phyloP scores from a whole-genome alignment of 352 stramenopile genomes.

The Nothophytophthora sp. region DNA sequence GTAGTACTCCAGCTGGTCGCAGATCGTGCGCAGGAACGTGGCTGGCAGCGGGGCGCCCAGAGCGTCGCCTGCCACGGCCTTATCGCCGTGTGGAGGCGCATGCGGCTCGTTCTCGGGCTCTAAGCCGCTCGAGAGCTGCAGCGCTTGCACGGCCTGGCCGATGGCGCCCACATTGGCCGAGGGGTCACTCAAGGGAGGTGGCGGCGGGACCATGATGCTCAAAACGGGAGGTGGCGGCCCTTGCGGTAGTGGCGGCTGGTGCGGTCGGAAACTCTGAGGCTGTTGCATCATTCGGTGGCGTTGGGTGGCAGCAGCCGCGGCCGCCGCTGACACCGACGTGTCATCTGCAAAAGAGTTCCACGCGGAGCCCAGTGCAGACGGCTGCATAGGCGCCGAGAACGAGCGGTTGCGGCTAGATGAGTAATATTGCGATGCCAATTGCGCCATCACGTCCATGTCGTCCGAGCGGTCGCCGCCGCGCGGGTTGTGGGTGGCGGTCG shows the following conservation, averaged over 20 bases:
- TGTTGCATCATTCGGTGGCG: conserved; percentile 20
- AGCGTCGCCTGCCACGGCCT: conserved; percentile 14
- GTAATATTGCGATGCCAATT: conserved; percentile 85
- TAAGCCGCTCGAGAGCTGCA: conserved; percentile 43
- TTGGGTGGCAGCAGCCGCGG: conserved; percentile 15
- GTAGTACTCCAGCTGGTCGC: conserved; percentile 89
- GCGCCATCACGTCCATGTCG: conserved; percentile 83
- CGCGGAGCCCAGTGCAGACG: conserved; percentile 48
- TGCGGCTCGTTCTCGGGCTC: conserved; percentile 49
- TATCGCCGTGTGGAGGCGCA: conserved; percentile 4
- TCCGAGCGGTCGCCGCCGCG: conserved; percentile 12
- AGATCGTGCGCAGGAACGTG: conserved; percentile 86
- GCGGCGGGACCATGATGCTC: conserved; percentile 44
- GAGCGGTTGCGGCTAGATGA: conserved; percentile 66
- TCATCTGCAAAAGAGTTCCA: conserved; percentile 67
- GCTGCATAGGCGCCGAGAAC: conserved; percentile 69
- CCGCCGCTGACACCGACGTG: conserved; percentile 23
- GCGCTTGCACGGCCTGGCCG: conserved; percentile 56
- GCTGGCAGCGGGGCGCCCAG: conserved; percentile 53
- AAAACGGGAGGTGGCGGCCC: conserved; percentile 45
- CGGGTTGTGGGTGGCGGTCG: conserved; percentile 26
- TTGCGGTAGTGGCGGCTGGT: conserved; percentile 35
- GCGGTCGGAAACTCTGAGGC: conserved; percentile 9
- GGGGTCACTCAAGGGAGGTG: conserved; percentile 21
- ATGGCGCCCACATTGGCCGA: conserved; percentile 56